Base-by-base conservation (phyloP, 495 filamentous ascomycete species). In the Lasiosphaeris hirsuta region DNA sequence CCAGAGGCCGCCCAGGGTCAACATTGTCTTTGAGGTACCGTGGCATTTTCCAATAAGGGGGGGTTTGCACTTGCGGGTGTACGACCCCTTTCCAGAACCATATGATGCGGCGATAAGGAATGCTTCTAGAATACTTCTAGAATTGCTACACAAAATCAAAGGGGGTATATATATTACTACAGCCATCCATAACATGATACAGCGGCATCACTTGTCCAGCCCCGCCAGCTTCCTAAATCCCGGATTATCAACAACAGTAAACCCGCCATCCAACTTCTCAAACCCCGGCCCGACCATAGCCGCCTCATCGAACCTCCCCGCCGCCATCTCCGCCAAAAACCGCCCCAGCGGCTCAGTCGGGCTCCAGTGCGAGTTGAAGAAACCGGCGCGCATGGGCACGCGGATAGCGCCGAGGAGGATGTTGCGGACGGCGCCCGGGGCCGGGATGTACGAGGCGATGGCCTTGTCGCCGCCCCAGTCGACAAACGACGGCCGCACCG, bases 261-360 rank as follows among this genome's bases (percentile, higher is more conserved):
- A 57, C 18, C 81, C 80, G 5, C 75, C 76, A 5, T 66, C 54
- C 51, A 72, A 41, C 41, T 30, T 75, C 51, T 64, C 66, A 3
- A 81, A 63, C 0, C 81, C 84, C 15, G 66, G 54, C 0, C 75
- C 81, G 19, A 47, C 61, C 9, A 79, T 77, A 33, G 63, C 52
- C 0, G 75, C 78, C 40, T 69, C 61, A 39, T 81, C 73, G 36
- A 47, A 63, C 61, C 61, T 66, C 1, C 85, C 83, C 72, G 80
- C 78, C 0, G 86, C 87, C 75, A 90, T 65, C 53, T 84, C 79
- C 0, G 80, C 77, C 51, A 76, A 39, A 35, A 78, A 72, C 33
- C 49, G 54, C 0, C 71, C 79, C 40, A 80, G 62, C 1, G 59
- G 66, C 33, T 57, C 65, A 7, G 78, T 84, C 23, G 77, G 75